A percentile compares a stretch with the other conserved stretches of the same genome.
These are phyloP conservation scores for Claviceps humidiphila DNA, from an alignment of 2,329 filamentous ascomycete species.

Conservation along the genomic window DNA sequence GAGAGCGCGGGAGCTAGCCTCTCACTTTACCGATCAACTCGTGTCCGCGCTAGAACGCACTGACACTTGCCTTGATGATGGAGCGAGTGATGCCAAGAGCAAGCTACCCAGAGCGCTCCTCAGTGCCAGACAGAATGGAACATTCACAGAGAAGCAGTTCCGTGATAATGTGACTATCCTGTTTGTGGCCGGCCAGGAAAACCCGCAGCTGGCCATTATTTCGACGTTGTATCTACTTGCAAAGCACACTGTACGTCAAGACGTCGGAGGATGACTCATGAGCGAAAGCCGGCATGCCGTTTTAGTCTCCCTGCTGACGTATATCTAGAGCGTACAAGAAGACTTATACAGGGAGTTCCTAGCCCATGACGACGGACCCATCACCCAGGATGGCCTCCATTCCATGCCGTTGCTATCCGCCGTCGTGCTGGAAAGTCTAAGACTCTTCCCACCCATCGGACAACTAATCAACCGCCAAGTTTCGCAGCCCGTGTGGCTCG, in stretches of 20 bases:
- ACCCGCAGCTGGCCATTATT: conserved; percentile 24
- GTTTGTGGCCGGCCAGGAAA: conserved; percentile 29
- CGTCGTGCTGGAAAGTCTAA: conserved; percentile 31
- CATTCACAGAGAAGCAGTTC: conserved; percentile 22
- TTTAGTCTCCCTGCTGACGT: background rate
- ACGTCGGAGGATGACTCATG: background rate
- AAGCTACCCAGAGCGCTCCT: conserved; percentile 12
- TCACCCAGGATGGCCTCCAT: conserved; percentile 11
- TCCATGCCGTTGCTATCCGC: conserved; percentile 29
- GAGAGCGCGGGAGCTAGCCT: conserved; percentile 14
- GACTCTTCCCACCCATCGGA: conserved; percentile 34
- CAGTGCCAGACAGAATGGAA: conserved; percentile 11
- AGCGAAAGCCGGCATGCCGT: no score
- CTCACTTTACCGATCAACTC: conserved; percentile 14
- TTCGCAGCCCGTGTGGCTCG: conserved; percentile 10
- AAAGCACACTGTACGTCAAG: conserved; percentile 14
- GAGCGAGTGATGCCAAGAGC: background rate
- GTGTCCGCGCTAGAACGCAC: conserved; percentile 2
- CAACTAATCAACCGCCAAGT: conserved; percentile 34
- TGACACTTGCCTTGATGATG: conserved; percentile 6
- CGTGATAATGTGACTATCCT: conserved; percentile 26
- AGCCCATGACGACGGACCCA: background rate
- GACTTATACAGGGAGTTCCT: conserved; percentile 19
- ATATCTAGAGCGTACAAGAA: conserved; percentile 15
- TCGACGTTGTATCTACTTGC: conserved; percentile 24